phyloP scores from a whole-genome alignment of 805 yeast species.

The Lipomyces sp. region DNA sequence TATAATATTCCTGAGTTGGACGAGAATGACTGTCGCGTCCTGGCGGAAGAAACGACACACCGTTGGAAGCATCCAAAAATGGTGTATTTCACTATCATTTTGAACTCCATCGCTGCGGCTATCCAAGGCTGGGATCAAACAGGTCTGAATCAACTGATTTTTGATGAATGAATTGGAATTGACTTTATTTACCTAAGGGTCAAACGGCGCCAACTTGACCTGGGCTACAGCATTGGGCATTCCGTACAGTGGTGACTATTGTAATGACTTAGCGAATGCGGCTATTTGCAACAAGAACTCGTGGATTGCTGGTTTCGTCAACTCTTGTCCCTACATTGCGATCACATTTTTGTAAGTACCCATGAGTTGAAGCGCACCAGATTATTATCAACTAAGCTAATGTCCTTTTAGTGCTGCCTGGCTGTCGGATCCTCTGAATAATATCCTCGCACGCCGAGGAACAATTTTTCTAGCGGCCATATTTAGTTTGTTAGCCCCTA shows the following conservation, averaged over 20 bases:
- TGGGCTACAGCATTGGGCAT: conserved; percentile 48
- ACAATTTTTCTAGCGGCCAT: conserved; percentile 62
- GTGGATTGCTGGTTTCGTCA: conserved; percentile 62
- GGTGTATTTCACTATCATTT: conserved; percentile 55
- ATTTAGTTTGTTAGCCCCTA: conserved; percentile 61
- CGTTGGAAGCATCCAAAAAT: conserved; percentile 53
- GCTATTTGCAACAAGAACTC: conserved; percentile 42
- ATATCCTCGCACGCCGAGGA: conserved; percentile 61
- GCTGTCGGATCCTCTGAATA: conserved; percentile 58
- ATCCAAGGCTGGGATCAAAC: conserved; percentile 79
- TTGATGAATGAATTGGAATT: conserved; percentile 54
- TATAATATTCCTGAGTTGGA: conserved; percentile 51
- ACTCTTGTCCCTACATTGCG: conserved; percentile 66
- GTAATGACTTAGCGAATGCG: conserved; percentile 5
- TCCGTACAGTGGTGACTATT: background rate
- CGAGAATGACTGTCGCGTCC: conserved; percentile 43
- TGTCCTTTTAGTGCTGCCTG: too few relatives aligned
- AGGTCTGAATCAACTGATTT: conserved; percentile 62
- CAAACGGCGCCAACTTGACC: conserved; percentile 64
- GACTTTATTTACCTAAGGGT: conserved; percentile 35
- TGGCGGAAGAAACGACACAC: conserved; percentile 54
- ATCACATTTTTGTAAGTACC: background rate
- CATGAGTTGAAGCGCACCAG: conserved; percentile 50
- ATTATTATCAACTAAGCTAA: conserved; percentile 63
- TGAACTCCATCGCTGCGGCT: conserved; percentile 69